Conservation (phyloP, 106 monocot genomes). For the Dendrobium officinale region DNA sequence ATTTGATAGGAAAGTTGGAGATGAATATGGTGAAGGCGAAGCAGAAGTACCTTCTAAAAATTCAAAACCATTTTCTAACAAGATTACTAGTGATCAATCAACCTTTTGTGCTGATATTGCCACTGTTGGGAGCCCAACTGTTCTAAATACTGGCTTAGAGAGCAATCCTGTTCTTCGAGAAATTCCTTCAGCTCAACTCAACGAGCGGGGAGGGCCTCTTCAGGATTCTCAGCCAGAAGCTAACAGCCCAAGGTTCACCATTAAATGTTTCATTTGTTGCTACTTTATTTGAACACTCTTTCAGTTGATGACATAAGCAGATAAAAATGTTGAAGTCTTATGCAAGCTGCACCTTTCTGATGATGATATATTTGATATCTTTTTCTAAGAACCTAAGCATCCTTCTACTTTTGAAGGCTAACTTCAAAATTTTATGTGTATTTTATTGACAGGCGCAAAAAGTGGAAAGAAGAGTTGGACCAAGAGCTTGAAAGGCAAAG, state of each 20-base stretch:
- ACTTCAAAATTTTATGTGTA: background rate
- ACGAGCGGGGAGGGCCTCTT: conserved; percentile 36
- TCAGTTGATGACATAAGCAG: background rate
- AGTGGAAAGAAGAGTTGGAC: conserved; percentile 88
- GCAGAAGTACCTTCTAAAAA: conserved; percentile 34
- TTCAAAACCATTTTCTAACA: conserved; percentile 38
- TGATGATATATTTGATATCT: conserved; percentile 12
- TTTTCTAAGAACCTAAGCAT: background rate
- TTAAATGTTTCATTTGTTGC: background rate
- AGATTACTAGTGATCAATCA: conserved; percentile 12
- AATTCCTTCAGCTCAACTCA: conserved; percentile 61
- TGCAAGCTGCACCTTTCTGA: background rate
- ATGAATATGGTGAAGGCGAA: conserved; percentile 34
- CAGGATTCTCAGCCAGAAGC: conserved; percentile 32
- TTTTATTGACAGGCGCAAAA: conserved; percentile 40
- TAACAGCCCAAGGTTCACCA: conserved; percentile 50
- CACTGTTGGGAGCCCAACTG: conserved; percentile 23
- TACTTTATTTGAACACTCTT: background rate
- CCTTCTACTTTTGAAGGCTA: too few species aligned
- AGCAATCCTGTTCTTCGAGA: conserved; percentile 53
- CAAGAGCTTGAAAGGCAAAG: conserved; percentile 70
- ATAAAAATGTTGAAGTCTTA: background rate
- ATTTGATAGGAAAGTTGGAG: conserved; percentile 14
- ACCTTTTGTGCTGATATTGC: conserved; percentile 20
- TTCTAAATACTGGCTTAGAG: conserved; percentile 25